A percentile compares a stretch with the other conserved stretches of the same genome.
These are phyloP conservation scores for Camellia oleifera DNA, from an alignment of 179 eudicot genomes.

Conservation along the genomic window DNA sequence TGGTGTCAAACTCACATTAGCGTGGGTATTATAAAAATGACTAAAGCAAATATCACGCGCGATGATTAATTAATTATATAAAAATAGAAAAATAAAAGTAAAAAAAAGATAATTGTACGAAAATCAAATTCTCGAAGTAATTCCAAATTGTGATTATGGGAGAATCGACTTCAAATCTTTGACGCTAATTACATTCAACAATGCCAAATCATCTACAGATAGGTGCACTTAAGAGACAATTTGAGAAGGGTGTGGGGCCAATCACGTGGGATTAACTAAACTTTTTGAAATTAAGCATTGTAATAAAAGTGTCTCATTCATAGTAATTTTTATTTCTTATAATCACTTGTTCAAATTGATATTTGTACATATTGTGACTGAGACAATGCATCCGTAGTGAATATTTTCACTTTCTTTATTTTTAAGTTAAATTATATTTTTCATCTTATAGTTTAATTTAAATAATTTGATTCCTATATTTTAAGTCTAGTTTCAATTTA, in stretches of 20 bases:
- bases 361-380: no score
- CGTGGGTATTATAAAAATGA: not conserved
- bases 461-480: no score
- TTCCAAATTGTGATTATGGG: not conserved
- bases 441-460: no score
- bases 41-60: not conserved
- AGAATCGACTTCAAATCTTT: not conserved
- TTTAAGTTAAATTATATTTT: no score
- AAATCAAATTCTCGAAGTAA: not conserved
- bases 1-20: not conserved
- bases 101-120: not conserved
- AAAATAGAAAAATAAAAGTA: not conserved
- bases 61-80: not conserved
- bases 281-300: not conserved
- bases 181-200: not conserved
- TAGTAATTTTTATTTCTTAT: not conserved
- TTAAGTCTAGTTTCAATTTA: no score
- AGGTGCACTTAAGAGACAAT: slow-evolving; percentile 10
- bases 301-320: not conserved
- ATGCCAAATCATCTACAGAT: not conserved
- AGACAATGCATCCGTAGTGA: no score
- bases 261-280: slow-evolving; percentile 14
- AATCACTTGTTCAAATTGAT: no score
- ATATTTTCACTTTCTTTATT: no score
- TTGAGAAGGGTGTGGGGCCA: slow-evolving; percentile 20